Evolutionary conservation across 1,284 basidiomycete species (phyloP), one percentile per base, ranked within the genome.

Genomic region (Wolfiporia cocos): DNA sequence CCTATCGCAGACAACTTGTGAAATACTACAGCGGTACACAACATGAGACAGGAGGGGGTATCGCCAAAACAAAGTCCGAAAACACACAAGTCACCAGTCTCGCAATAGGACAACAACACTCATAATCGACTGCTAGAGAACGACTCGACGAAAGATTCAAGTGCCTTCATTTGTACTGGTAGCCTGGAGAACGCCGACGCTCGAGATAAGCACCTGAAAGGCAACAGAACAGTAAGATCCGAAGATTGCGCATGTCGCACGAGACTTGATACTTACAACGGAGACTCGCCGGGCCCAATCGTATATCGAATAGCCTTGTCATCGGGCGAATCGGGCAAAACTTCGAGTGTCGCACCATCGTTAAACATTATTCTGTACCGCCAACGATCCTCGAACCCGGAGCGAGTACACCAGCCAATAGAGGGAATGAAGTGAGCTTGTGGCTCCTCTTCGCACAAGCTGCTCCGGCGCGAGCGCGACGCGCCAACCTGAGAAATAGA

Each of bases 301-400:
- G 49, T 58, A 30, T 66, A 56, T 45, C 67, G 63, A 1, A 64
- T 61, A 56, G 62, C 63, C 32, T 70, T 68, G 43, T 70, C 64
- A 38, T 68, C 67, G 2, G 66, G 7, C 12, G 4, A n/a, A n/a
- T 5, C 14, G 5, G n/a, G 62, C 42, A 71, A 67, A 34, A 73
- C 58, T 37, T 70, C 66, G 46, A 73, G 51, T 18, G 60, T 50
- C 21, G 58, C 57, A 2, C 70, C 70, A 52, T 73, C 70, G n/a
- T 68, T 42, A 41, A 71, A 73, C 69, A 73, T 69, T 14, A 73
- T 61, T 46, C 60, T 64, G 47, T 71, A 71, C 20, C 59, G 50
- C 9, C 66, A 64, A 7, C 23, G 32, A 9, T 61, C 66, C 38
- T 62, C 53, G 5, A 63, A 61, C 19, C 51, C 53, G 33, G 66